These are phyloP conservation scores for Neurospora sp. DNA, from an alignment of 2,329 filamentous ascomycete genomes.

Conservation along the genomic window DNA sequence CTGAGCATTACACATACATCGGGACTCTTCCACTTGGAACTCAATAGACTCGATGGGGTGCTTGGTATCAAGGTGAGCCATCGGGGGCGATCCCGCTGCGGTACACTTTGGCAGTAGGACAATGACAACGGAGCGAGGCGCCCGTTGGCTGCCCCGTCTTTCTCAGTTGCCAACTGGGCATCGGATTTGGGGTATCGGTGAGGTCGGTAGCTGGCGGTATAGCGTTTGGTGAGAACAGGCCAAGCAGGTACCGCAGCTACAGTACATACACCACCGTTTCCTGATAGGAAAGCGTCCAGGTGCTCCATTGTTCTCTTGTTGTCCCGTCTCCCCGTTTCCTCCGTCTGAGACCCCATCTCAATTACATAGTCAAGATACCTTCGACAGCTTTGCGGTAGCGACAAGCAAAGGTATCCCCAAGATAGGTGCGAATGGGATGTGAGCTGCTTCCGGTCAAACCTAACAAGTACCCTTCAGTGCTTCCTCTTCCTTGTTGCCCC, in stretches of 20 bases:
- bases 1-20: neutral
- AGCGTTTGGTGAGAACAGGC: neutral
- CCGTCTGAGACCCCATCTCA: neutral
- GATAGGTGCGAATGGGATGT: neutral
- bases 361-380: neutral
- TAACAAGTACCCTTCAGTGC: neutral
- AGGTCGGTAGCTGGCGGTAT: neutral
- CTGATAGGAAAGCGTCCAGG: neutral
- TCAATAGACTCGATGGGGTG: neutral
- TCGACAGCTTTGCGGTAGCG: neutral
- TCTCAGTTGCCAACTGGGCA: neutral
- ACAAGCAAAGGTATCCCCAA: neutral
- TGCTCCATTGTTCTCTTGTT: neutral
- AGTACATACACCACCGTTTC: neutral
- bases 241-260: neutral
- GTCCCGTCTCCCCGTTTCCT: neutral
- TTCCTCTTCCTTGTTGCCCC: neutral
- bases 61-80: conserved; percentile 3
- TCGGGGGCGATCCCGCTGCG: conserved; percentile 7
- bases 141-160: neutral
- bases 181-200: neutral
- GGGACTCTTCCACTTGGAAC: neutral
- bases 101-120: conserved; percentile 5
- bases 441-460: neutral
- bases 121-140: conserved; percentile 2